Base-by-base conservation (phyloP, 257 asterid species). In the Avicennia marina region DNA sequence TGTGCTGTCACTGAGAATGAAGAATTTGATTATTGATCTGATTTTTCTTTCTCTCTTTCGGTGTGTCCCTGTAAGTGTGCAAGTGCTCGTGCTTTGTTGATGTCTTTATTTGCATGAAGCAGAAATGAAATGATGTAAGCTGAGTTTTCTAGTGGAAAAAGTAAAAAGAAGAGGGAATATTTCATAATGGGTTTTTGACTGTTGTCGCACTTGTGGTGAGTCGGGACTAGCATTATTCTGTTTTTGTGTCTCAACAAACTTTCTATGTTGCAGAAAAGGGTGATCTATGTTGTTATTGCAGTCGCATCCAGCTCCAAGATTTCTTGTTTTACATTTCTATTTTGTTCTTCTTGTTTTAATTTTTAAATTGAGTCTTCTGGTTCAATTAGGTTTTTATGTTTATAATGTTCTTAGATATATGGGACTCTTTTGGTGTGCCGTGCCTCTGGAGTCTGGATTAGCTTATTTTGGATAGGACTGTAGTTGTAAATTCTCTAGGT, bases 21-120 rank as follows among this genome's bases (percentile, higher is more conserved):
- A 17, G 65, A 42, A 61, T 50, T 67, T 42, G 67, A 52, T 60
- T 63, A 42, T 58, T 69, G 73, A 74, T 71, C 65, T 60, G 8
- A 18, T 65, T 11, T 39, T 32, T 71, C 34, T 20, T 16, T 42
- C 21, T 18, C 4, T 36, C 65, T 18, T 24, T 56, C 54, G 41
- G 29, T 33, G n/a, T n/a, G n/a, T n/a, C n/a, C n/a, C 6, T 53
- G 36, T 44, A 46, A 31, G 36, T 53, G 25, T 39, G 58, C 58
- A 10, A 5, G 3, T 36, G 41, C 41, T 36, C 41, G 13, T 11
- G 6, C 13, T 11, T 12, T 36, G 6, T 8, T 36, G 2, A 7
- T 2, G 6, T 11, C 13, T 52, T 20, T 19, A 11, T 62, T 32
- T 56, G 32, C 34, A 47, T 63, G 38, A 17, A 21, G 53, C 32